Evolutionary conservation across 257 asterid genomes (phyloP), one percentile per base, ranked within the genome.

Genomic region (Echium plantagineum): DNA sequence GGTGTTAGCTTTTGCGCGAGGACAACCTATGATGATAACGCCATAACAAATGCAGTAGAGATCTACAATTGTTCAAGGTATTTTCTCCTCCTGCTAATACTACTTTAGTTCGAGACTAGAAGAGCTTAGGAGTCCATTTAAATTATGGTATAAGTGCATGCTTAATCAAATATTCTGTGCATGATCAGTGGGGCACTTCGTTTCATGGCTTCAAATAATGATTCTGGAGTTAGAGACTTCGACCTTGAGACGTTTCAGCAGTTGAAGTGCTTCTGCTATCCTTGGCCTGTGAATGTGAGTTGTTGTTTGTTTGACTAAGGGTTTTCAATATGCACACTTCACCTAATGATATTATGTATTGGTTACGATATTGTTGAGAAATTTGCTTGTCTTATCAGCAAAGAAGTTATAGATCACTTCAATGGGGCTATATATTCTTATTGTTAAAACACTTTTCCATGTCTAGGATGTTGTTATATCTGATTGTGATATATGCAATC

Each of bases 11-110:
- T 75, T 70, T 83, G 90, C 68, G 71, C 74, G 31, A 78, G 85
- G 81, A 83, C 90, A 63, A 83, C 90, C 55, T 83, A 80, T 72
- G 87, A 80, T 64, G 87, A 81, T 62, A 81, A 81, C 67, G 87
- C 87, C 26, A 78, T 81, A 59, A 81, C 84, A 28, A 81, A 81
- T 67, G 87, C 82, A 18, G 70, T 81, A 13, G 87, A 81, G 66
- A 81, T 81, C 46, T 81, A 78, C 74, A 79, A 75, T 63, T 66
- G 70, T 68, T 79, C 72, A 58, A 77, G 86, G 86, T 77, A 35
- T 21, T 16, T 56, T 19, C 31, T 56, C 59, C 58, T 51, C 31
- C 15, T 52, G 28, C 38, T 46, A 5, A 32, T 66, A 13, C 67
- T 56, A 21, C 48, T 21, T 58, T 53, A 19, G n/a, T 7, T 65